Base-by-base conservation (phyloP, 192 early-diverging fungal genomes). In the Backusella mclennaniae region DNA sequence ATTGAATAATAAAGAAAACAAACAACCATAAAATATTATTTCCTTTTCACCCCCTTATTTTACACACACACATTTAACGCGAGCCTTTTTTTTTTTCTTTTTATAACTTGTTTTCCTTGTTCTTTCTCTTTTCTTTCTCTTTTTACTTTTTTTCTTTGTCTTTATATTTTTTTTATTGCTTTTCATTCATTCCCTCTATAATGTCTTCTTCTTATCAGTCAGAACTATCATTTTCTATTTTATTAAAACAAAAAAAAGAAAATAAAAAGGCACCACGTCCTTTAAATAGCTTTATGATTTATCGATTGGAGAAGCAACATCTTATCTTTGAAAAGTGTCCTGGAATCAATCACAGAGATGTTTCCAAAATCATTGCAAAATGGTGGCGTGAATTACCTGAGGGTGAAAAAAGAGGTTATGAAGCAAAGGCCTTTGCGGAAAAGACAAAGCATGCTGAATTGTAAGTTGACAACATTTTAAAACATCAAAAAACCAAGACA, bases 221-320 rank as follows among this genome's bases (percentile, higher is more conserved):
- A 63, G 56, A 63, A 2, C 12, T 63, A 63, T 63, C 56, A 0
- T 63, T 63, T 63, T 63, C 56, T 29, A 63, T 63, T 26, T 63
- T 63, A 63, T 63, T 63, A 63, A 63, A 63, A 63, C 56, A 63
- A 63, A 63, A 63, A 23, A 63, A 63, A 63, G 21, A 12, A 26
- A 29, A 63, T 26, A 63, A 69, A 71, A 71, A 75, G 23, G 42
- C 67, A 26, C 74, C 74, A 23, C 73, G 89, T n/a, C 91, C 91
- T 35, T 85, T 86, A 66, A 92, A 92, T 71, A 90, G 89, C 66
- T 92, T 92, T 71, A 88, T 92, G 86, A 79, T 84, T 9, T 92
- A 88, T 76, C 86, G 91, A 35, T 79, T 85, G 41, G 84, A 88
- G 35, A 84, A 91, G 70, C 83, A 88, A 71, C 83, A 86, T 21